Evolutionary conservation across 805 yeast species (phyloP).

Genomic region (Barnettozyma wickerhamii): DNA sequence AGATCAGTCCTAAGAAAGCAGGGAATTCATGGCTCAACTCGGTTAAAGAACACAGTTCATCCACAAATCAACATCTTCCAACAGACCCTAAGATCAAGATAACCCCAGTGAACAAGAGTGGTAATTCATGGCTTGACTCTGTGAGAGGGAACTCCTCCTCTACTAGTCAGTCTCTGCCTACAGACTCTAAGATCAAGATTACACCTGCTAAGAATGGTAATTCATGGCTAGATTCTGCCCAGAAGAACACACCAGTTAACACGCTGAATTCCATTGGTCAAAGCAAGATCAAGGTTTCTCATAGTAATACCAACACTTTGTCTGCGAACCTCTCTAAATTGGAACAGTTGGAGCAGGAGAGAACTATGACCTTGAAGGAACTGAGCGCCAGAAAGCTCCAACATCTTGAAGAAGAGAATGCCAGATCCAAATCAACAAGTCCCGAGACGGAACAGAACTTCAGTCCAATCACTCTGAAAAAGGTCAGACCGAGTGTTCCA

Average conservation of each 20-base stretch:
- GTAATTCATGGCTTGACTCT: conserved; percentile 10
- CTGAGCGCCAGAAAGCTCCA: conserved; percentile 13
- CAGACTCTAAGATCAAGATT: conserved; percentile 4
- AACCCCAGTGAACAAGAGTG: not conserved
- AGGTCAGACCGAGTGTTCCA: conserved; percentile 18
- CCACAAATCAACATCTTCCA: conserved; percentile 11
- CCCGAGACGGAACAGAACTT: not conserved
- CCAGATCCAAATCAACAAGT: not conserved
- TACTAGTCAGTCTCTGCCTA: conserved; percentile 9
- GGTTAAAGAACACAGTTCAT: conserved; percentile 8
- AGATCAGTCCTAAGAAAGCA: too few relatives aligned
- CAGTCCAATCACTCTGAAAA: conserved; percentile 17
- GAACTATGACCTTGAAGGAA: conserved; percentile 12
- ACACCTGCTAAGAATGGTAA: not conserved
- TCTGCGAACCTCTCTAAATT: conserved; percentile 23
- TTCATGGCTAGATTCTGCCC: conserved; percentile 24
- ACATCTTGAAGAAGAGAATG: conserved; percentile 4
- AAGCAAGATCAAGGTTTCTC: conserved; percentile 25
- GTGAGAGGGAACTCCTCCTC: conserved; percentile 11
- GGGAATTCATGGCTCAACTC: too few relatives aligned
- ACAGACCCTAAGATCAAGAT: conserved; percentile 5
- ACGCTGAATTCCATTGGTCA: conserved; percentile 6
- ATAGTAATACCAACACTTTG: conserved; percentile 26
- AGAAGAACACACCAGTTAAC: conserved; percentile 3
- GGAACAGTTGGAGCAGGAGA: conserved; percentile 9